Conservation (phyloP, 2,329 filamentous ascomycete species). For the Talaromyces sp. region DNA sequence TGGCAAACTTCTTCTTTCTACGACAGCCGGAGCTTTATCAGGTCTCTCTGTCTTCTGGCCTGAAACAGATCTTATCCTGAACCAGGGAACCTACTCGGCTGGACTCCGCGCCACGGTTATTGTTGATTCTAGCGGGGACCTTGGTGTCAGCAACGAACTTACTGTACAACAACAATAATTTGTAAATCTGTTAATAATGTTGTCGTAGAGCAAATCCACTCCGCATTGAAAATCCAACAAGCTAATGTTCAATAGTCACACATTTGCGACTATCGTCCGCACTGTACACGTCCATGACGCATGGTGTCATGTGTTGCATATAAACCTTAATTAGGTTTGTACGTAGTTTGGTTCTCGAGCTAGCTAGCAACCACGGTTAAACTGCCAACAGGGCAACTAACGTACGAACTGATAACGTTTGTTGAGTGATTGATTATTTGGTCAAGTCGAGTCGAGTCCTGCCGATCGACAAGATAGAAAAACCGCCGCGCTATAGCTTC, state of each 20-base stretch:
- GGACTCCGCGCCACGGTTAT: neutral
- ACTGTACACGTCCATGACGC: neutral
- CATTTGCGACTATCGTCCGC: too few species aligned
- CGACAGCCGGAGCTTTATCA: neutral
- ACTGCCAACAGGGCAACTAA: neutral
- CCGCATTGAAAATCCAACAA: neutral
- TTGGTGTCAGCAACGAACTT: neutral
- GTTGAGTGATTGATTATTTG: too few species aligned
- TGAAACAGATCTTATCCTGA: neutral
- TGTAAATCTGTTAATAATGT: too few species aligned
- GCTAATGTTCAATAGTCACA: neutral
- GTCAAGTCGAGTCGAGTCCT: too few species aligned
- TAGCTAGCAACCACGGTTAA: neutral
- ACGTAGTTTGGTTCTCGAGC: neutral
- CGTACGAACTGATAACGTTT: too few species aligned
- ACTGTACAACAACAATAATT: neutral
- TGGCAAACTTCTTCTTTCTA: neutral
- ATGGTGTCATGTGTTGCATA: neutral
- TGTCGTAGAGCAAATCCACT: too few species aligned
- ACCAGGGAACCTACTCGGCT: neutral
- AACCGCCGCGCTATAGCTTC: too few species aligned
- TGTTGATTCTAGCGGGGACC: neutral
- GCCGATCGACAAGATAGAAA: too few species aligned
- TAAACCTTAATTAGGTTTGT: neutral
- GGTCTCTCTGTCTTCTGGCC: neutral